Percentiles rank a stretch among this genome's conserved stretches.
phyloP scores from a whole-genome alignment of 225 moss, liverwort and hornwort species.

The Physcomitrellopsis africana region DNA sequence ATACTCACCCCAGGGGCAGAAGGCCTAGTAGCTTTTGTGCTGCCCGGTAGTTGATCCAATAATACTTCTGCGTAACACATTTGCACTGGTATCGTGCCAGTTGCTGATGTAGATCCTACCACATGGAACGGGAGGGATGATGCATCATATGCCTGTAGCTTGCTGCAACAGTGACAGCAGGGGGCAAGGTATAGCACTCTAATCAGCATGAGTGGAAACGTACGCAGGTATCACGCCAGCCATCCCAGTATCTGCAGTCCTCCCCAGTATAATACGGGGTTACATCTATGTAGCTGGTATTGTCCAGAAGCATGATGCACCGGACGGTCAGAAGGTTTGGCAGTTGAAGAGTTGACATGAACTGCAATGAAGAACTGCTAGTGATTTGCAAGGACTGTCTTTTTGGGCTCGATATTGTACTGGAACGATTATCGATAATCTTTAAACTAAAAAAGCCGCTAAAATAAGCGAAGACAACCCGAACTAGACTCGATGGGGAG shows the following conservation, averaged over 20 bases:
- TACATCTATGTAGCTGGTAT: constrained; percentile 57
- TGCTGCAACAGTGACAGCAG: constrained; percentile 99
- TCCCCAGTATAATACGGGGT: constrained; percentile 76
- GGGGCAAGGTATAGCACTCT: constrained; percentile 70
- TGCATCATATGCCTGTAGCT: constrained; percentile 96
- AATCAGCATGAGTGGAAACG: constrained; percentile 84
- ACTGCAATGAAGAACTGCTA: constrained; percentile 16
- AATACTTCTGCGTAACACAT: constrained; percentile 82
- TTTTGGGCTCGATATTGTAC: neutral
- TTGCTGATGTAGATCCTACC: constrained; percentile 75
- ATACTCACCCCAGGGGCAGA: constrained; percentile 37
- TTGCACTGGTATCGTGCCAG: constrained; percentile 59
- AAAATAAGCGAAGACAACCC: neutral
- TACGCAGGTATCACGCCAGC: constrained; percentile 83
- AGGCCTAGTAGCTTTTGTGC: constrained; percentile 40
- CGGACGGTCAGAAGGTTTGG: constrained; percentile 32
- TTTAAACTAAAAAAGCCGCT: neutral
- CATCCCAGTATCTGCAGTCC: constrained; percentile 99
- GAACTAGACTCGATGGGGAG: constrained; percentile 11
- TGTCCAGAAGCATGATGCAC: constrained; percentile 36
- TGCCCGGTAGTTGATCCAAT: constrained; percentile 66
- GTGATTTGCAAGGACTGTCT: neutral
- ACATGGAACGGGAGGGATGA: constrained; percentile 90
- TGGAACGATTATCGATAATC: constrained; percentile 2
- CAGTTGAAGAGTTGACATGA: constrained; percentile 25